These are phyloP conservation scores for Naumovozyma dairenensis DNA, from an alignment of 805 yeast genomes.

Conservation along the genomic window DNA sequence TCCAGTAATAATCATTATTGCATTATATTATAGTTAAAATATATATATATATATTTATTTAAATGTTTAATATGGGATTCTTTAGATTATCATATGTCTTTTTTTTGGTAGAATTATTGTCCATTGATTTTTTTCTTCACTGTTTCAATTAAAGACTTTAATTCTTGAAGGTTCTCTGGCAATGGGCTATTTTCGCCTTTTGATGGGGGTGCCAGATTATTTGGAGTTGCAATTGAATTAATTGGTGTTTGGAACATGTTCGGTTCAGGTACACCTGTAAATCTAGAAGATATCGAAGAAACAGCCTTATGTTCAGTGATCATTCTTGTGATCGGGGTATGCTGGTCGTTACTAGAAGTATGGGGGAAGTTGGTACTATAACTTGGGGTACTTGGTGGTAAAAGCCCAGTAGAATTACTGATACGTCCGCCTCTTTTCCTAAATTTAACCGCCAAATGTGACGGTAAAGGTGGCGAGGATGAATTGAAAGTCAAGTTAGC, in stretches of 20 bases:
- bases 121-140: conserved; percentile 20
- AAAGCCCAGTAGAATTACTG: conserved; percentile 6
- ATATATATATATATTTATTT: no score
- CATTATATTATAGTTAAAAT: no score
- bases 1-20: no score
- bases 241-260: conserved; percentile 16
- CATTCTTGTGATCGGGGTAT: conserved; percentile 4
- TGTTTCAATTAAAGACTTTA: conserved; percentile 21
- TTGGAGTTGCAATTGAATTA: conserved; percentile 3
- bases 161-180: conserved; percentile 13
- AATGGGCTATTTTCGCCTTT: not conserved
- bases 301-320: not conserved
- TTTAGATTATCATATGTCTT: no score
- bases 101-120: not conserved
- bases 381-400: conserved; percentile 11
- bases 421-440: conserved; percentile 6
- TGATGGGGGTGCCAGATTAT: conserved; percentile 2
- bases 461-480: conserved; percentile 18
- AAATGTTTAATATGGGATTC: no score
- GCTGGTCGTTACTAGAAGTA: conserved; percentile 3
- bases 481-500: conserved; percentile 7
- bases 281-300: not conserved
- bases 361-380: conserved; percentile 12
- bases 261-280: no score
- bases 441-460: conserved; percentile 23